A percentile compares a stretch with the other conserved stretches of the same genome.
These are phyloP conservation scores for Trichosporon faecale DNA, from an alignment of 1,284 basidiomycete genomes.

Conservation along the genomic window DNA sequence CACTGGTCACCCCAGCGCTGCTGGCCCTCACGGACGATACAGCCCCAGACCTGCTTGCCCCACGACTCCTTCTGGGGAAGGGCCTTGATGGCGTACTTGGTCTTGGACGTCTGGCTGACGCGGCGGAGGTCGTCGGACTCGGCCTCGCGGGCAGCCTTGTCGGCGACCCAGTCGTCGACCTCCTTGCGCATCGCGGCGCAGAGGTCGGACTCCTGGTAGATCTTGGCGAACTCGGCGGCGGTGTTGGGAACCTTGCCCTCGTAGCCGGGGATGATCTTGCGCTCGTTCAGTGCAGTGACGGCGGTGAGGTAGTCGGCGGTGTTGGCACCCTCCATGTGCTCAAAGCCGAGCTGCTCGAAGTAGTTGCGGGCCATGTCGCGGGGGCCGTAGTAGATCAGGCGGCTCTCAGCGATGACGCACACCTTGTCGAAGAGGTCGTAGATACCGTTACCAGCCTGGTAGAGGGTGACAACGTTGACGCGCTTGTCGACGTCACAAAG, in stretches of 20 bases:
- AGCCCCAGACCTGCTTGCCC: constrained; percentile 40
- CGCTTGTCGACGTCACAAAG: constrained; percentile 73
- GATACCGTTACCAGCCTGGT: constrained; percentile 53
- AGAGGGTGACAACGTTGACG: constrained; percentile 53
- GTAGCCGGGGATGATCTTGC: constrained; percentile 57
- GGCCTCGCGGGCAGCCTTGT: constrained; percentile 22
- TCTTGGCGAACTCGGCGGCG: constrained; percentile 58
- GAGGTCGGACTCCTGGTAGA: constrained; percentile 36
- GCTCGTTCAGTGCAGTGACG: constrained; percentile 61
- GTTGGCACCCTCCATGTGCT: constrained; percentile 50
- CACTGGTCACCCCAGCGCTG: constrained; percentile 43
- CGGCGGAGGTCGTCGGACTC: constrained; percentile 29
- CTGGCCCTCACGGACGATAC: constrained; percentile 43
- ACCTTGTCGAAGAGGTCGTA: constrained; percentile 58
- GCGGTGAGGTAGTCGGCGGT: constrained; percentile 61
- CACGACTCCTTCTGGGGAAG: constrained; percentile 33
- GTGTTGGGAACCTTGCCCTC: constrained; percentile 57
- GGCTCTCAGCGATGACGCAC: constrained; percentile 71
- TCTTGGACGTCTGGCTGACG: constrained; percentile 32
- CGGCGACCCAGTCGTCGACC: constrained; percentile 35
- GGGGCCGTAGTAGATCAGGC: constrained; percentile 76
- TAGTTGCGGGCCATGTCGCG: constrained; percentile 68
- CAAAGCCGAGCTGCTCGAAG: constrained; percentile 75
- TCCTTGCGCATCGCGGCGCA: constrained; percentile 36
- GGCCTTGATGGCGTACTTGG: constrained; percentile 19